A percentile compares a stretch with the other conserved stretches of the same genome.
phyloP scores from a whole-genome alignment of 2,329 filamentous ascomycete genomes.

The Colletotrichum lini region DNA sequence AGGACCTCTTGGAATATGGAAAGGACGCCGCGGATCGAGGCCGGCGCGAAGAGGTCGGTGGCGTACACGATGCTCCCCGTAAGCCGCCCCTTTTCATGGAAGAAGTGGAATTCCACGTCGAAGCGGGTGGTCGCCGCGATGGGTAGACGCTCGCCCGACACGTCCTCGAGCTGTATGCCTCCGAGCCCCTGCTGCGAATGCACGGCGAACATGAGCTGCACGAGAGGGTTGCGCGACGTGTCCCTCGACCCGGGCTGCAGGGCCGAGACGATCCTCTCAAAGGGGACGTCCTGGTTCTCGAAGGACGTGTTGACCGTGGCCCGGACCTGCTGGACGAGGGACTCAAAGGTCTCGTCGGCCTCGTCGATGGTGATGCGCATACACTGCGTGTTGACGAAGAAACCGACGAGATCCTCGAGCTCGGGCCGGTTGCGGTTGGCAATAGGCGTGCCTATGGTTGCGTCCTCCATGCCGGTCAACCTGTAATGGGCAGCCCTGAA shows the following conservation, averaged over 20 bases:
- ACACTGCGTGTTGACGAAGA: constrained; percentile 22
- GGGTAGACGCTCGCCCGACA: background rate
- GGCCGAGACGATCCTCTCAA: constrained; percentile 13
- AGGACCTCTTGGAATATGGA: constrained; percentile 1
- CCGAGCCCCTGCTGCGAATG: constrained; percentile 5
- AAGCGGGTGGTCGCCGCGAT: background rate
- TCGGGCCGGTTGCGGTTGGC: constrained; percentile 14
- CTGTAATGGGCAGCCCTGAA: constrained; percentile 13
- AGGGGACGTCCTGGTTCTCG: constrained; percentile 19
- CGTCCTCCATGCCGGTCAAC: background rate
- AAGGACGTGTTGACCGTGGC: constrained; percentile 1
- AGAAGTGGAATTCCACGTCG: constrained; percentile 11
- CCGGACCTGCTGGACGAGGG: constrained; percentile 9
- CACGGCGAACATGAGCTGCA: constrained; percentile 19
- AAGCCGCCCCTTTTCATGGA: constrained; percentile 1
- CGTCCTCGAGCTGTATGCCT: background rate
- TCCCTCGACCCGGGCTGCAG: constrained; percentile 10
- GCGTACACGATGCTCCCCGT: background rate
- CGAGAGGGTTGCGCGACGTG: constrained; percentile 13
- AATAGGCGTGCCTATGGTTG: background rate
- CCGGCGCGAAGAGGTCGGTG: background rate
- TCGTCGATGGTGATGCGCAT: constrained; percentile 16
- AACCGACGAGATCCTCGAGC: constrained; percentile 13
- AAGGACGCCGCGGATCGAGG: background rate
- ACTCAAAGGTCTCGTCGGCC: constrained; percentile 5